Evolutionary conservation across 805 yeast genomes (phyloP).

Genomic region (Ogataea saltuana): DNA sequence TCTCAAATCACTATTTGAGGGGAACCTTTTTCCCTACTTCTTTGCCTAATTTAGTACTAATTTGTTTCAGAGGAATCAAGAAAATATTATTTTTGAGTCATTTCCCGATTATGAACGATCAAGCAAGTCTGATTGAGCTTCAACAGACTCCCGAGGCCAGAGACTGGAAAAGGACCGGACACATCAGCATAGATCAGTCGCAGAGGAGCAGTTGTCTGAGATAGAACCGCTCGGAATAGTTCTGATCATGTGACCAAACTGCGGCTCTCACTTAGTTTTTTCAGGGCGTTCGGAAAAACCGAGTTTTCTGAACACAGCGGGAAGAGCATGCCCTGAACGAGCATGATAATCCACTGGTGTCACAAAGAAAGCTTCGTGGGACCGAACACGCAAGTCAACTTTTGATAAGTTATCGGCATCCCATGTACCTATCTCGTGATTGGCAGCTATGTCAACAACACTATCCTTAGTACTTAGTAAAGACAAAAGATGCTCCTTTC

Average conservation of each 20-base stretch:
- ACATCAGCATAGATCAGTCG: conserved; percentile 4
- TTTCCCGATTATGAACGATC: not conserved
- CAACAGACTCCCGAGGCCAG: conserved; percentile 1
- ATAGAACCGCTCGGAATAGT: not conserved
- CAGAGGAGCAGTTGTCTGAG: conserved; percentile 2
- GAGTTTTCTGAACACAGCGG: not conserved
- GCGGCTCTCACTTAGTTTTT: not conserved
- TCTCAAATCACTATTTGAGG: not conserved
- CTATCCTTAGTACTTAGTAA: not conserved
- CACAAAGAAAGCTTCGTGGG: not conserved
- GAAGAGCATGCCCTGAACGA: conserved; percentile 1
- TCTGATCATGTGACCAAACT: conserved; percentile 5
- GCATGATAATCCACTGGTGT: conserved; percentile 4
- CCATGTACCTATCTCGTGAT: conserved; percentile 1
- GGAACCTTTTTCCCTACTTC: not conserved
- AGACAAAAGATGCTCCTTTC: conserved; percentile 1
- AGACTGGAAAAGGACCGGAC: conserved; percentile 10
- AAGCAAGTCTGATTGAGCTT: not conserved
- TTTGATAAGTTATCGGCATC: not conserved
- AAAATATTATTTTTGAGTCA: not conserved
- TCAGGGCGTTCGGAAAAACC: not conserved
- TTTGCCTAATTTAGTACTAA: not conserved
- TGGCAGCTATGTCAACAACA: not conserved
- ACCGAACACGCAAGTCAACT: conserved; percentile 1
- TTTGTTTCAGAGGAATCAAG: not conserved